Conservation (phyloP, 805 yeast species). For the Hanseniaspora singularis region DNA sequence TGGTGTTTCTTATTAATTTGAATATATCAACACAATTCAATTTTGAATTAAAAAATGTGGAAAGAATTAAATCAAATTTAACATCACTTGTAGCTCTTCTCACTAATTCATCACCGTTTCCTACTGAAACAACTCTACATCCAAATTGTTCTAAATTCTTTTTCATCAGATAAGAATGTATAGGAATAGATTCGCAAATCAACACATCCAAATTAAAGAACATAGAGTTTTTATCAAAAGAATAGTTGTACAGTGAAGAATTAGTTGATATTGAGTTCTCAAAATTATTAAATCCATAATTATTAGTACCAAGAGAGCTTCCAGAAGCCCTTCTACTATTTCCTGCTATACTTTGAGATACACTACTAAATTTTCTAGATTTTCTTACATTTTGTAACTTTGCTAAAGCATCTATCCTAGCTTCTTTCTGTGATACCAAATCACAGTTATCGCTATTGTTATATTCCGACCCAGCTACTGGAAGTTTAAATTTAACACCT, state of each 20-base stretch:
- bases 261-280: slow-evolving; percentile 18
- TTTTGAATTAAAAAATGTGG: slow-evolving; percentile 58
- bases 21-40: slow-evolving; percentile 66
- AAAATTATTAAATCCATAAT: background rate
- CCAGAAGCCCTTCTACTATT: slow-evolving; percentile 12
- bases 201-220: slow-evolving; percentile 45
- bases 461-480: background rate
- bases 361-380: background rate
- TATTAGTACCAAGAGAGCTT: slow-evolving; percentile 3
- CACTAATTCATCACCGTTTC: slow-evolving; percentile 71
- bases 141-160: slow-evolving; percentile 56
- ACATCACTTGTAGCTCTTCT: slow-evolving; percentile 72
- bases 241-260: background rate
- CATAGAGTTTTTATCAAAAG: slow-evolving; percentile 4
- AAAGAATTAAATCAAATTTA: slow-evolving; percentile 70
- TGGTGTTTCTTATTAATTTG: slow-evolving; percentile 60
- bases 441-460: background rate
- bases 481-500: background rate
- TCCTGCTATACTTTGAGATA: slow-evolving; percentile 1
- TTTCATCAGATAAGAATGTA: slow-evolving; percentile 55
- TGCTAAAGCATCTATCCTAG: slow-evolving; percentile 10
- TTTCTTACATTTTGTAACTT: slow-evolving; percentile 9
- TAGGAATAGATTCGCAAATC: slow-evolving; percentile 79
- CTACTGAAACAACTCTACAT: slow-evolving; percentile 66
- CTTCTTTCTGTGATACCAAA: slow-evolving; percentile 7